Evolutionary conservation across 1,139 yeast species (phyloP), one percentile per base, ranked within the genome.

Genomic region (Saccharomyces hybrid): DNA sequence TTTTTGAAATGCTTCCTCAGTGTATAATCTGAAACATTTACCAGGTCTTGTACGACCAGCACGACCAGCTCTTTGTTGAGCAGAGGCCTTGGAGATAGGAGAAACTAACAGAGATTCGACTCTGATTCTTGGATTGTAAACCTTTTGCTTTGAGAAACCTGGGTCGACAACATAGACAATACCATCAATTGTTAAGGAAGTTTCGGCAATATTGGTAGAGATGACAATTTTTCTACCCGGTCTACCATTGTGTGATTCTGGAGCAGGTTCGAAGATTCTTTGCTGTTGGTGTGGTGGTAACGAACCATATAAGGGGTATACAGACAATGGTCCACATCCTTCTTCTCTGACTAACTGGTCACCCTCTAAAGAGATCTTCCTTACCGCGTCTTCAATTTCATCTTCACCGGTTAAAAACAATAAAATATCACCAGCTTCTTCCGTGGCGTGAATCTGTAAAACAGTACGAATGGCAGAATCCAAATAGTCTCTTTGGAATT

Each of bases 11-110:
- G 99, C 98, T 65, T 90, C 97, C 69, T 93, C 98, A 0, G 99
- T 93, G 73, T 93, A 93, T 55, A 93, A 78, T 67, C 99, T 79
- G 80, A 91, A 93, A 73, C 98, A 91, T 71, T 93, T 93, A 69
- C 99, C 99, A 8, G 99, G 98, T 67, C 96, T 82, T 4, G 99
- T 93, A 82, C 99, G 95, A 77, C 99, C 99, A 55, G 99, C 99
- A 81, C 99, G 90, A 80, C 99, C 99, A 32, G 99, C 98, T 74
- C 99, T 82, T 73, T 93, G 99, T 72, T 91, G 97, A 1, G 99
- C 96, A 53, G 95, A 84, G 0, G 99, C 99, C 72, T 90, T 93
- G 14, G 98, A 91, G 59, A 93, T 91, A 49, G 99, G 99, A 7
- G 96, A 88, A 5, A 93, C 98, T 55, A 93, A 78, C 63, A 93